These are phyloP conservation scores for Russula earlei DNA, from an alignment of 768 basidiomycete species.

Conservation along the genomic window DNA sequence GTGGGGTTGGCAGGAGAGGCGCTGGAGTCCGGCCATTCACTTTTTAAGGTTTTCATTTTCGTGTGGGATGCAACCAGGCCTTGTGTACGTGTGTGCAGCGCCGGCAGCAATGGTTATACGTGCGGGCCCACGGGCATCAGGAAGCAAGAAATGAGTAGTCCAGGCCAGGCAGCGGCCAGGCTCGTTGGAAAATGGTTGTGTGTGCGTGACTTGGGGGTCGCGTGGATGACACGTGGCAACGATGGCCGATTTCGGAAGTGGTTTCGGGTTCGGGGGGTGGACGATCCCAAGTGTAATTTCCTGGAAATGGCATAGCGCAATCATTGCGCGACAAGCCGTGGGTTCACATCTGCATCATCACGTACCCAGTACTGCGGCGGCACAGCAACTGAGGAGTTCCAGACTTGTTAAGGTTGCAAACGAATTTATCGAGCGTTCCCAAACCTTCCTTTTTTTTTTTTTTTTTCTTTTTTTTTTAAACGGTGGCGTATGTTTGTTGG, in stretches of 20 bases:
- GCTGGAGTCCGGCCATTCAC: not conserved
- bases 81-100: not conserved
- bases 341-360: not conserved
- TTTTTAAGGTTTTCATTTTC: not conserved
- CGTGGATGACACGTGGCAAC: slow-evolving; percentile 5
- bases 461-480: not conserved
- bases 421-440: no score
- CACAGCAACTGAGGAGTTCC: slow-evolving; percentile 1
- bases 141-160: not conserved
- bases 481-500: not conserved
- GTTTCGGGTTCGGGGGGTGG: no score
- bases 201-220: no score
- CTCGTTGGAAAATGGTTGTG: no score
- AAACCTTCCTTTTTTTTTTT: not conserved
- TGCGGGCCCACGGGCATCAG: slow-evolving; percentile 6
- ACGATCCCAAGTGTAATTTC: not conserved
- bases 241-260: not conserved
- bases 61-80: no score
- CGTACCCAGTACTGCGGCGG: not conserved
- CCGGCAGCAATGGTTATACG: not conserved
- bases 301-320: not conserved
- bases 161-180: not conserved
- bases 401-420: not conserved
- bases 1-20: no score
- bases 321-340: not conserved